A percentile compares a stretch with the other conserved stretches of the same genome.
Evolutionary conservation across 148 eudicot species (phyloP).

Genomic region (Nyssa sinensis): DNA sequence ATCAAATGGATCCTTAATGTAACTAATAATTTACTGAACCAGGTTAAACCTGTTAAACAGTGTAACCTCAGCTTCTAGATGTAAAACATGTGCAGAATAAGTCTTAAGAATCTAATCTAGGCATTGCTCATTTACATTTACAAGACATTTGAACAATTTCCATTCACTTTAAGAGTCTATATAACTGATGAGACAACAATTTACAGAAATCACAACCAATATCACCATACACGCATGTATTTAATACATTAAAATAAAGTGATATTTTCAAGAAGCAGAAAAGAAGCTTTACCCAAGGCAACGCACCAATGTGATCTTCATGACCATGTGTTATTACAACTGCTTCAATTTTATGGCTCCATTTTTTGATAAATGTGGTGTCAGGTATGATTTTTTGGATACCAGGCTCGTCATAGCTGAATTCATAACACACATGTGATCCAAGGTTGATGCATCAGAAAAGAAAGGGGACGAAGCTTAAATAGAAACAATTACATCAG

Average conservation of each 20-base stretch:
- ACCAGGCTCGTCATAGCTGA: slow-evolving; percentile 90
- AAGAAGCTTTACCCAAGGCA: slow-evolving; percentile 96
- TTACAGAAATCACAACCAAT: background rate
- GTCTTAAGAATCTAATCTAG: background rate
- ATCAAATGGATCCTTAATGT: slow-evolving; percentile 2
- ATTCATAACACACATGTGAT: slow-evolving; percentile 14
- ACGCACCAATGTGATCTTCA: slow-evolving; percentile 99
- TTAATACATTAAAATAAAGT: background rate
- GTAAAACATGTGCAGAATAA: slow-evolving; percentile 7
- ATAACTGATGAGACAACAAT: background rate
- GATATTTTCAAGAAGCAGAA: slow-evolving; percentile 26
- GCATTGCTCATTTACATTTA: background rate
- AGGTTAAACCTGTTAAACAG: background rate
- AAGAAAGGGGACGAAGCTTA: background rate
- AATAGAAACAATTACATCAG: slow-evolving; percentile 11
- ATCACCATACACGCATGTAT: background rate
- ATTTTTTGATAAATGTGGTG: slow-evolving; percentile 81
- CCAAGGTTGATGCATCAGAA: slow-evolving; percentile 14
- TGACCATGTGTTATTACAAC: slow-evolving; percentile 96
- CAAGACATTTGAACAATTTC: background rate
- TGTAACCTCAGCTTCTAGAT: slow-evolving; percentile 4
- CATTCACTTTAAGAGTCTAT: background rate
- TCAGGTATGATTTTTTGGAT: slow-evolving; percentile 95
- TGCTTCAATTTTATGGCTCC: slow-evolving; percentile 99
- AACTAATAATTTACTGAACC: background rate